Evolutionary conservation across 2,329 filamentous ascomycete genomes (phyloP).

Genomic region (Curvularia lunata): DNA sequence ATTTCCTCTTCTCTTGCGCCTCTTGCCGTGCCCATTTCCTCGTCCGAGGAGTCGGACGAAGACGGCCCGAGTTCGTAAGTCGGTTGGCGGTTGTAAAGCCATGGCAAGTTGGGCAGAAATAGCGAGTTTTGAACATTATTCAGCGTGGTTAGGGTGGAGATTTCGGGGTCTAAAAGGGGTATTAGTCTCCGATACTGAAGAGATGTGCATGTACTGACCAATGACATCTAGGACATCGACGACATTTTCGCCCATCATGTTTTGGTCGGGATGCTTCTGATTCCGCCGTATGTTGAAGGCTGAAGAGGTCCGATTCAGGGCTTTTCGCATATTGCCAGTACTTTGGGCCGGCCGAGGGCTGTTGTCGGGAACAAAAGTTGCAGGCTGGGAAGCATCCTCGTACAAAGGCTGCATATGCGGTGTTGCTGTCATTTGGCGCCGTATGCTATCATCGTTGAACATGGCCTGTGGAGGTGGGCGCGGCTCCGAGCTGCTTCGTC

Average conservation of each 20-base stretch:
- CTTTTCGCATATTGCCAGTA: conserved; percentile 25
- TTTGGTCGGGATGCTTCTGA: conserved; percentile 49
- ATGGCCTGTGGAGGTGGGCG: conserved; percentile 35
- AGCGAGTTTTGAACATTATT: conserved; percentile 94
- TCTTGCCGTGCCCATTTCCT: conserved; percentile 28
- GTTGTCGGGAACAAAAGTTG: conserved; percentile 12
- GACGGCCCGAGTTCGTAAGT: conserved; percentile 73
- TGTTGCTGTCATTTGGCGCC: conserved; percentile 36
- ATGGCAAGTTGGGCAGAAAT: conserved; percentile 79
- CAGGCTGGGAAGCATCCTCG: conserved; percentile 30
- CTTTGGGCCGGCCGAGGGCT: conserved; percentile 25
- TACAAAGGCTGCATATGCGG: conserved; percentile 43
- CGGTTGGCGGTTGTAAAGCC: conserved; percentile 75
- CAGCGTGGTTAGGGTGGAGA: conserved; percentile 80
- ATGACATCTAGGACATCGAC: conserved; percentile 73
- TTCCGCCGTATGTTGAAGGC: conserved; percentile 37
- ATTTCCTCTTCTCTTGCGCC: conserved; percentile 23
- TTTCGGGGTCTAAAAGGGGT: conserved; percentile 72
- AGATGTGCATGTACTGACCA: conserved; percentile 55
- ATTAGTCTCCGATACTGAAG: conserved; percentile 34
- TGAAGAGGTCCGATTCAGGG: conserved; percentile 30
- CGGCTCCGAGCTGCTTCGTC: conserved; percentile 44
- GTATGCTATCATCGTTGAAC: conserved; percentile 33
- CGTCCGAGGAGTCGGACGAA: conserved; percentile 41
- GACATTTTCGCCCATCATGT: conserved; percentile 61